A percentile compares a stretch with the other conserved stretches of the same genome.
Conservation (phyloP, 139 green algal genomes). For the Micromonas pusilla region DNA sequence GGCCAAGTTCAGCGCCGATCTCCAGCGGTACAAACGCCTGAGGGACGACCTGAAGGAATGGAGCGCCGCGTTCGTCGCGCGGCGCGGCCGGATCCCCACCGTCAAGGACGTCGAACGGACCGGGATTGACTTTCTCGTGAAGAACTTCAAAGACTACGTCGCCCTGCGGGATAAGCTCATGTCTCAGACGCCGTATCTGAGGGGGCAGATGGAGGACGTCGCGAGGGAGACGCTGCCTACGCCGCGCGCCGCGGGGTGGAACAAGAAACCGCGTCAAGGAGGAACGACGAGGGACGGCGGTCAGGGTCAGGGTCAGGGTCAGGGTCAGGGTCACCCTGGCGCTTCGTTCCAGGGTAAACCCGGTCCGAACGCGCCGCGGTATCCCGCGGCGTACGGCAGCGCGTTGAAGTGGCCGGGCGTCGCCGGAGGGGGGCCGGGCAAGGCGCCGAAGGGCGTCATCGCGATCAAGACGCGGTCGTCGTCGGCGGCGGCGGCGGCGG, state of each 20-base stretch:
- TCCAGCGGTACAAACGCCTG: not conserved
- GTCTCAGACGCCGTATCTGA: not conserved
- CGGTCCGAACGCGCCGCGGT: too few relatives aligned
- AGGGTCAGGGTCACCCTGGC: too few relatives aligned
- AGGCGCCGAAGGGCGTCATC: too few relatives aligned
- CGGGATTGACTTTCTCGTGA: not conserved
- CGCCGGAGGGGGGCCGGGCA: too few relatives aligned
- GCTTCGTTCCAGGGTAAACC: too few relatives aligned
- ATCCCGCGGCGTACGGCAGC: too few relatives aligned
- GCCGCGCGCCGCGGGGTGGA: too few relatives aligned
- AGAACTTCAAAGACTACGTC: slow-evolving; percentile 5
- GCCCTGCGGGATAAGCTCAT: not conserved
- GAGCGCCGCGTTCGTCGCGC: not conserved
- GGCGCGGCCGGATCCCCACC: not conserved
- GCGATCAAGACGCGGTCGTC: too few relatives aligned
- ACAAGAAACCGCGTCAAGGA: too few relatives aligned
- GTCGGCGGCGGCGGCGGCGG: too few relatives aligned
- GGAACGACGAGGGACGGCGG: not conserved
- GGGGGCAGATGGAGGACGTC: slow-evolving; percentile 5
- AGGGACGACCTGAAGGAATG: not conserved
- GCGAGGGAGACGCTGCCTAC: not conserved
- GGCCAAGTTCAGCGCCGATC: not conserved
- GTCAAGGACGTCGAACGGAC: slow-evolving; percentile 1
- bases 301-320: too few relatives aligned
- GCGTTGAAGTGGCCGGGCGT: too few relatives aligned